Evolutionary conservation across 495 filamentous ascomycete species (phyloP), one percentile per base, ranked within the genome.

Genomic region (Elaphomyces granulatus): DNA sequence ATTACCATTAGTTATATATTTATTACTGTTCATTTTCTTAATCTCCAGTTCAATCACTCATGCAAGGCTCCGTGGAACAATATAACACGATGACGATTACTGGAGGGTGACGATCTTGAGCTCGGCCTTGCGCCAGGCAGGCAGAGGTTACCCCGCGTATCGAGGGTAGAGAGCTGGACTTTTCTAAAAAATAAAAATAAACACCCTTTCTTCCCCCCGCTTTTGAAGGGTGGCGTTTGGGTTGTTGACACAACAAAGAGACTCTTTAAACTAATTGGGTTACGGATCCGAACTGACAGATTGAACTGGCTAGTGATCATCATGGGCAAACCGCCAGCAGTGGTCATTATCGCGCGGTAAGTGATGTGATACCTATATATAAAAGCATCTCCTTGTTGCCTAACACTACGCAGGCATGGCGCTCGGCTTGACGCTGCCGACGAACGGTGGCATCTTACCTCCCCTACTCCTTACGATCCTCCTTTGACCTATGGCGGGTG

Each of bases 401-500:
- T 53, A 17, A 41, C 34, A 12, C 3, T 16, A 20, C 34, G 2
- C 46, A 94, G 86, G 56, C 90, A 99, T 57, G 90, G 90, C 45
- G 78, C 85, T 32, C 79, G 90, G 28, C 77, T 99, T 21, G 90
- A 99, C 56, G 83, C 83, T 33, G 84, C 86, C 44, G 86, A 96
- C 64, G 82, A 83, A 52, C 71, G 85, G 58, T 99, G 90, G 90
- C 87, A 95, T 60, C 68, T 94, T 9, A 79, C 83, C n/a, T 93
- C 92, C 3, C 80, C 87, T 2, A 88, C 83, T 2, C 92, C 90
- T 3, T 96, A 96, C 64, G 88, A 99, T 44, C 83, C 90, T 32
- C 90, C 92, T 32, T 70, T 99, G 34, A 94, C 87, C 12, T 96
- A 94, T 52, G 81, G 85, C 44, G 90, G 90, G 33, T 96, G 87